Percentiles rank a stretch among this genome's conserved stretches.
These are phyloP conservation scores for Penicillium pancosmium DNA, from an alignment of 495 filamentous ascomycete genomes.

Conservation along the genomic window DNA sequence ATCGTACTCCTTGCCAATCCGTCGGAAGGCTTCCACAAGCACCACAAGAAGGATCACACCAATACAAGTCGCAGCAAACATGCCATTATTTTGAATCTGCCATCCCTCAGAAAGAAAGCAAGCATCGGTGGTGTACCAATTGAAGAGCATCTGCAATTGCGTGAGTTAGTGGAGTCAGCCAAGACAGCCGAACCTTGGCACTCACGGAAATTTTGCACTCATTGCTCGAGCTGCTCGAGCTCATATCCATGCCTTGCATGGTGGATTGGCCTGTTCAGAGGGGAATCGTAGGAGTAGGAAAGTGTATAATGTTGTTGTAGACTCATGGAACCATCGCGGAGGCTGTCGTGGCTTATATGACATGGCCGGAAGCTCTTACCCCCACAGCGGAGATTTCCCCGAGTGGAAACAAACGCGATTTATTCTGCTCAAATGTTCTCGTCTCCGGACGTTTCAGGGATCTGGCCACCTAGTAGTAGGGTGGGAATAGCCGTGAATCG, in stretches of 20 bases:
- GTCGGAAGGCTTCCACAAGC: slow-evolving; percentile 61
- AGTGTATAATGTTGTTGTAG: not conserved
- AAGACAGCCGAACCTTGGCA: slow-evolving; percentile 16
- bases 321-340: not conserved
- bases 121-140: slow-evolving; percentile 66
- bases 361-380: slow-evolving; percentile 1
- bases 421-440: slow-evolving; percentile 27
- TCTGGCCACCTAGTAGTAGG: not conserved
- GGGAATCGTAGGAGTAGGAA: not conserved
- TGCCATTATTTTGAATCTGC: slow-evolving; percentile 59
- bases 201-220: slow-evolving; percentile 30
- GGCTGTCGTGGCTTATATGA: slow-evolving; percentile 14
- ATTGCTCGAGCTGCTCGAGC: slow-evolving; percentile 18
- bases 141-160: slow-evolving; percentile 64
- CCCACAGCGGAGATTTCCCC: slow-evolving; percentile 5
- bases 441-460: not conserved
- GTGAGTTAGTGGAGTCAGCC: slow-evolving; percentile 7
- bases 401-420: not conserved
- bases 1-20: slow-evolving; percentile 59
- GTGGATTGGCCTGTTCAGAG: not conserved
- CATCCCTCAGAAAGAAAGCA: slow-evolving; percentile 66
- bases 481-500: slow-evolving; percentile 2
- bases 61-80: slow-evolving; percentile 69
- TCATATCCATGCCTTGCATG: slow-evolving; percentile 26
- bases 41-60: slow-evolving; percentile 65